A percentile compares a stretch with the other conserved stretches of the same genome.
Conservation (phyloP, 129 eudicot genomes). For the Artemisia argyi region DNA sequence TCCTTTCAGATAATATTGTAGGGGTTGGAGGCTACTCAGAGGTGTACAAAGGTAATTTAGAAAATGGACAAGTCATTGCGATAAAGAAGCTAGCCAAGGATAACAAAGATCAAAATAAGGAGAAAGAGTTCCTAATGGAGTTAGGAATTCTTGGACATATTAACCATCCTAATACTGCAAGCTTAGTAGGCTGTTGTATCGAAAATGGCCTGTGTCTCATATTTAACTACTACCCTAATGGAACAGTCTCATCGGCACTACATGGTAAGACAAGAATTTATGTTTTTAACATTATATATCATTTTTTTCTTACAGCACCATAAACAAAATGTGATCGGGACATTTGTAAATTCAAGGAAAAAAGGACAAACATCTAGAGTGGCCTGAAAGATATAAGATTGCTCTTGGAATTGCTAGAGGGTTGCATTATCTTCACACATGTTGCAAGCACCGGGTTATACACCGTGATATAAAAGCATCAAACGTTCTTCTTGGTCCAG, state of each 20-base stretch:
- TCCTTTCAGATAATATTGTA: conserved; percentile 63
- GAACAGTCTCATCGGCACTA: conserved; percentile 69
- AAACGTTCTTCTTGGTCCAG: conserved; percentile 86
- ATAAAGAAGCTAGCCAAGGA: conserved; percentile 83
- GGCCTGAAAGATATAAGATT: conserved; percentile 78
- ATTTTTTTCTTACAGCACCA: neutral
- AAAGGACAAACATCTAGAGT: conserved; percentile 44
- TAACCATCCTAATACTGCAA: conserved; percentile 82
- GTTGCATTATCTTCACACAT: conserved; percentile 86
- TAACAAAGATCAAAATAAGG: conserved; percentile 61
- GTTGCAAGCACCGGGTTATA: conserved; percentile 85
- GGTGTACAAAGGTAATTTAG: conserved; percentile 74
- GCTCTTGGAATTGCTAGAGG: conserved; percentile 84
- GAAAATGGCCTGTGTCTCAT: conserved; percentile 90
- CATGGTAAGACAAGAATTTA: conserved; percentile 51
- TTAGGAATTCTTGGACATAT: conserved; percentile 87
- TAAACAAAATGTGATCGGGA: neutral
- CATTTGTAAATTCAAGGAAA: conserved; percentile 38
- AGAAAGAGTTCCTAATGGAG: conserved; percentile 84
- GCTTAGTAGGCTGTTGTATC: conserved; percentile 73
- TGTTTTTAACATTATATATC: neutral
- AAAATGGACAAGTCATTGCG: conserved; percentile 62
- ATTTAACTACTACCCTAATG: conserved; percentile 75
- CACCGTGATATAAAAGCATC: conserved; percentile 97
- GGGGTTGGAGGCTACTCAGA: conserved; percentile 94